Evolutionary conservation across 2,329 filamentous ascomycete species (phyloP), one percentile per base, ranked within the genome.

Genomic region (Seiridium cupressi): DNA sequence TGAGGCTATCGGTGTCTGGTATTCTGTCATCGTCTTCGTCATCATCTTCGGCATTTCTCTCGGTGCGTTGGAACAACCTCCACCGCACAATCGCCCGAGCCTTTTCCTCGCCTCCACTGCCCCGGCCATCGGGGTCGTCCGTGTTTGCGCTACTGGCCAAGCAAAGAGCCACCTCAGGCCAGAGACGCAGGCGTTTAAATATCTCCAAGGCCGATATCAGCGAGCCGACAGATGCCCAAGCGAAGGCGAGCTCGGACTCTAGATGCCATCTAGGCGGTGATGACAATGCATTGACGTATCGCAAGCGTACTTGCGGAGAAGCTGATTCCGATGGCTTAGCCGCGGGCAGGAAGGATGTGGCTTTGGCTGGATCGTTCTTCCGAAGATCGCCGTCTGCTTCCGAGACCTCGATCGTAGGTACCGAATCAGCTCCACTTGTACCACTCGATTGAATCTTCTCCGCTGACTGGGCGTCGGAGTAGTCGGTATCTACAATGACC

Each of bases 101-200:
- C 70, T 95, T 95, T 32, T 90, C 90, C 74, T 97, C 93, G 2
- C 82, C 84, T 5, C 82, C 82, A 31, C 76, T 78, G 1, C 84
- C 84, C 4, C 84, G 77, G 2, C 76, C 86, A 56, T 76, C 78
- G 60, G 80, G 78, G 56, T 86, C 84, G 4, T 88, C 91, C 0
- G 86, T 81, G 56, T 76, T 79, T 26, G 77, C 84, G 51, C 73
- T 81, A 71, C 76, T 82, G 10, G 92, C 93, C 68, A 92, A 89
- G 73, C 95, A 99, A 1, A 99, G 81, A 0, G 95, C 94, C 4
- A 93, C 92, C 76, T 99, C 95, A 1, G 95, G 91, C 93, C 95
- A 98, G 73, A 98, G 89, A 60, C 93, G 88, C 18, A 99, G 79
- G 3, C 95, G 85, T 76, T 97, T 93, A 76, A 98, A 99, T 62